These are phyloP conservation scores for Achlya hypogyna DNA, from an alignment of 352 stramenopile species.

Conservation along the genomic window DNA sequence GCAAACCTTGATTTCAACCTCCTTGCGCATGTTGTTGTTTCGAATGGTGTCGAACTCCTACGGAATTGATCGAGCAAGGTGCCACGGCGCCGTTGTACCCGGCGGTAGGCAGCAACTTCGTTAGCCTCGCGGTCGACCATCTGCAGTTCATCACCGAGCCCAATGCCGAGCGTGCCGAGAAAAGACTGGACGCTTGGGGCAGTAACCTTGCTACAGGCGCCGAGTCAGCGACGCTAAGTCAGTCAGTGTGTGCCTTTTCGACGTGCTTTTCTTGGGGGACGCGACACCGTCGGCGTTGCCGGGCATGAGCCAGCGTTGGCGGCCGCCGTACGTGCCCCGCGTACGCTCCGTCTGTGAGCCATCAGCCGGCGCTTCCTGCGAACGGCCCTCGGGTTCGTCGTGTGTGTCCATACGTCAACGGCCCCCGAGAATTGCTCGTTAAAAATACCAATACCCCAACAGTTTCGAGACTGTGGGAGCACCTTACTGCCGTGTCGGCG, in stretches of 20 bases:
- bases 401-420: slow-evolving; percentile 17
- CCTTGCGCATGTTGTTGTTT: slow-evolving; percentile 57
- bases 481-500: too few species aligned
- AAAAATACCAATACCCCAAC: not conserved
- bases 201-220: slow-evolving; percentile 36
- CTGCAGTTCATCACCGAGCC: slow-evolving; percentile 61
- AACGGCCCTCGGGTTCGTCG: not conserved
- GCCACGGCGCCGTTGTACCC: slow-evolving; percentile 26
- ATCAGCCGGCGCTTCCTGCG: slow-evolving; percentile 24
- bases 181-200: slow-evolving; percentile 62
- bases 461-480: too few species aligned
- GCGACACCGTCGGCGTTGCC: slow-evolving; percentile 26
- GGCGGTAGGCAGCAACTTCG: slow-evolving; percentile 51
- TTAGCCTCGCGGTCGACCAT: slow-evolving; percentile 77
- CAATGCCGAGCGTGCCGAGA: slow-evolving; percentile 58
- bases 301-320: slow-evolving; percentile 59
- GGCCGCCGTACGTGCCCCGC: slow-evolving; percentile 53
- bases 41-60: slow-evolving; percentile 61
- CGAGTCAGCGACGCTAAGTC: not conserved
- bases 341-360: slow-evolving; percentile 63
- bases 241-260: slow-evolving; percentile 30
- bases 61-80: not conserved
- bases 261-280: slow-evolving; percentile 29
- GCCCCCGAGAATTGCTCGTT: too few species aligned
- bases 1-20: slow-evolving; percentile 53